Conservation (phyloP, 352 stramenopile genomes). For the Pythium brachiatum region DNA sequence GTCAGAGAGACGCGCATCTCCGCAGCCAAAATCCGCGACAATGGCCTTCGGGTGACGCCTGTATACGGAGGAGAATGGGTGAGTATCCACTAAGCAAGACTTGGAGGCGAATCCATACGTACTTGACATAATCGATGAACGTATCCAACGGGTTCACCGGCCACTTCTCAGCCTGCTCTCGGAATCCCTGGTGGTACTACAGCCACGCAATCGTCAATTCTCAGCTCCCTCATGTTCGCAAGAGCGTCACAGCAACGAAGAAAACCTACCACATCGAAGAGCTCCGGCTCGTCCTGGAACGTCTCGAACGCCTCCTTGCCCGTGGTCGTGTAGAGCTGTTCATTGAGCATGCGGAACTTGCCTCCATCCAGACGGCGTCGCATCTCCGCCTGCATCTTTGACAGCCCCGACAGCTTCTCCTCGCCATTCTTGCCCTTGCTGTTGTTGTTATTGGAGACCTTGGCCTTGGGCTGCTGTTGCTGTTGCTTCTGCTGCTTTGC, state of each 20-base stretch:
- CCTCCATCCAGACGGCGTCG: constrained; percentile 89
- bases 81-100: constrained; percentile 1
- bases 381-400: constrained; percentile 75
- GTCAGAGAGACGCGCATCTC: constrained; percentile 93
- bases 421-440: not conserved
- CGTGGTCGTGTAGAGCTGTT: constrained; percentile 97
- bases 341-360: constrained; percentile 98
- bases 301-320: constrained; percentile 86
- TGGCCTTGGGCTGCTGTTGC: constrained; percentile 14
- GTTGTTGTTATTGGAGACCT: constrained; percentile 19
- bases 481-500: constrained; percentile 27
- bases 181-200: constrained; percentile 97
- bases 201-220: too few relatives aligned
- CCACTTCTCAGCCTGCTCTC: constrained; percentile 96
- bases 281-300: constrained; percentile 92
- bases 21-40: constrained; percentile 98
- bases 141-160: constrained; percentile 96
- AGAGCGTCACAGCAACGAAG: too few relatives aligned
- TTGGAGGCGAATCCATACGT: constrained; percentile 10
- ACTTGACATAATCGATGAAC: constrained; percentile 95
- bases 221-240: too few relatives aligned
- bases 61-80: constrained; percentile 6
- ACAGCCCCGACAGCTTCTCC: constrained; percentile 33
- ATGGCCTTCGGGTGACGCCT: constrained; percentile 69
- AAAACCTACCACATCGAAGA: constrained; percentile 89